phyloP scores from a whole-genome alignment of 805 yeast species.

The Saturnispora gosingensis region DNA sequence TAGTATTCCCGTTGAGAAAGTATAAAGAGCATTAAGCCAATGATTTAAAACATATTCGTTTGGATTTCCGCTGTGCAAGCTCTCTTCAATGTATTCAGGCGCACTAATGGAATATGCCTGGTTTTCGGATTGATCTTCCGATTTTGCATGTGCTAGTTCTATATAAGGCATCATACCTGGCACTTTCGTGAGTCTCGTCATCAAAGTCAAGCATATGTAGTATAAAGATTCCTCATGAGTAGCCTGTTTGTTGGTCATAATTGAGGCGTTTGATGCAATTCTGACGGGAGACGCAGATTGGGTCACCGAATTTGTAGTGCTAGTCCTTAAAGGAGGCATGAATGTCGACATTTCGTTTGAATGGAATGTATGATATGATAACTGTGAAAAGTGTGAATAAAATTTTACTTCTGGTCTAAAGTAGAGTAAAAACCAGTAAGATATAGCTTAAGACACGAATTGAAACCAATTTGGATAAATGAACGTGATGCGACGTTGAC shows the following conservation, averaged over 20 bases:
- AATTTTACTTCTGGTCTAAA: neutral
- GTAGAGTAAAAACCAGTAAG: neutral
- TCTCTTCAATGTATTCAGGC: constrained; percentile 3
- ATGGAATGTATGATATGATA: neutral
- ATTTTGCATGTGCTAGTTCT: constrained; percentile 51
- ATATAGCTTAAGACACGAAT: neutral
- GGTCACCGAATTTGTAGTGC: neutral
- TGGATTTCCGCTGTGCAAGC: neutral
- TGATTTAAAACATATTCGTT: constrained; percentile 7
- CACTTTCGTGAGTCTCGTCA: constrained; percentile 45
- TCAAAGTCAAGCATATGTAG: constrained; percentile 52
- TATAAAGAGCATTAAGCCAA: constrained; percentile 37
- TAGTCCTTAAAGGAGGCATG: neutral
- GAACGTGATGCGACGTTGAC: neutral
- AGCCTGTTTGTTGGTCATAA: constrained; percentile 57
- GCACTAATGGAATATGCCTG: constrained; percentile 40
- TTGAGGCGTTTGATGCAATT: constrained; percentile 37
- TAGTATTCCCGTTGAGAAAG: constrained; percentile 67
- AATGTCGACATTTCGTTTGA: neutral
- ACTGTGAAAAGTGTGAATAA: neutral
- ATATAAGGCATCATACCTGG: constrained; percentile 64
- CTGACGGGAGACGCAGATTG: constrained; percentile 16
- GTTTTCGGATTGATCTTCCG: constrained; percentile 63
- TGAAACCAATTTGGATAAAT: neutral
- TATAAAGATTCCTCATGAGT: constrained; percentile 59